Percentiles rank a stretch among this genome's conserved stretches.
phyloP scores from a whole-genome alignment of 2,329 filamentous ascomycete species.

The Pseudopyrenochaeta lycopersici region DNA sequence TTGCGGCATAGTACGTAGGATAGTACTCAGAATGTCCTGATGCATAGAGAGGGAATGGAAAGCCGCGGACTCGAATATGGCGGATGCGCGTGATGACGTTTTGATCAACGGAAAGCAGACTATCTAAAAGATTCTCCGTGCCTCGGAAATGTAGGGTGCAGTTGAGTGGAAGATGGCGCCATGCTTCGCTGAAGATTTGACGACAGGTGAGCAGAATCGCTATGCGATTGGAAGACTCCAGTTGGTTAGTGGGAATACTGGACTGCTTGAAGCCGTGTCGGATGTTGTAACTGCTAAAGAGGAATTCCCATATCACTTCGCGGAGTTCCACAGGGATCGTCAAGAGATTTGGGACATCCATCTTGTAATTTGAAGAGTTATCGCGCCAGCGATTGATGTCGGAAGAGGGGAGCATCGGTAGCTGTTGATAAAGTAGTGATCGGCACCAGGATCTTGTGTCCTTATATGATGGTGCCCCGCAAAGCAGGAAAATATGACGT shows the following conservation, averaged over 20 bases:
- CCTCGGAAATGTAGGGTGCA: constrained; percentile 43
- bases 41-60: constrained; percentile 44
- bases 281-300: constrained; percentile 43
- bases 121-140: constrained; percentile 45
- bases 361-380: constrained; percentile 8
- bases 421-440: background rate
- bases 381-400: constrained; percentile 15
- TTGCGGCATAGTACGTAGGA: constrained; percentile 41
- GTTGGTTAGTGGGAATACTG: constrained; percentile 1
- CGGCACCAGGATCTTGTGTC: background rate
- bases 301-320: constrained; percentile 44
- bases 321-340: constrained; percentile 44
- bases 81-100: constrained; percentile 42
- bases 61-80: constrained; percentile 41
- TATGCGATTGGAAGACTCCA: constrained; percentile 30
- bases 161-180: constrained; percentile 43
- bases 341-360: constrained; percentile 35
- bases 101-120: constrained; percentile 40
- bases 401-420: constrained; percentile 5
- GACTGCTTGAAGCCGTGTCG: constrained; percentile 37
- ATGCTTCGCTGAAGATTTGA: constrained; percentile 41
- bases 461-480: background rate
- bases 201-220: constrained; percentile 43
- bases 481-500: background rate
- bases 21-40: constrained; percentile 37